phyloP scores from a whole-genome alignment of 129 eudicot genomes.

The Escallonia rubra region DNA sequence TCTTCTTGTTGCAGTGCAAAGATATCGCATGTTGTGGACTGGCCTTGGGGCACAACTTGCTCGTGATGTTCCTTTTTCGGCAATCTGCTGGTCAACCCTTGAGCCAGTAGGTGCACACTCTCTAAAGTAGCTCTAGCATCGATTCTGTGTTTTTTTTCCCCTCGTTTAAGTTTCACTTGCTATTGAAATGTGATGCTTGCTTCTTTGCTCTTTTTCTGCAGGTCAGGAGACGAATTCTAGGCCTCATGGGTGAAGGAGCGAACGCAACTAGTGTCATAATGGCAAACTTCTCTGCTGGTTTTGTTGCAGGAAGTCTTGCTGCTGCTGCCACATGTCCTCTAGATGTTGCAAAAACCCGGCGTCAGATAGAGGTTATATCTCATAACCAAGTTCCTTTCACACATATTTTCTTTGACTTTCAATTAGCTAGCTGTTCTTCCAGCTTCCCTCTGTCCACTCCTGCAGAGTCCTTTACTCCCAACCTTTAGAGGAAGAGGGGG shows the following conservation, averaged over 20 bases:
- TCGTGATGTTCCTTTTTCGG: conserved; percentile 95
- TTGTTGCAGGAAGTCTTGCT: conserved; percentile 87
- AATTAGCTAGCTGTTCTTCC: too few species aligned
- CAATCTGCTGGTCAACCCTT: conserved; percentile 91
- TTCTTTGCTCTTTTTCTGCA: conserved; percentile 13
- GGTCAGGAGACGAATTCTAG: conserved; percentile 57
- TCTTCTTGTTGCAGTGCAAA: conserved; percentile 29
- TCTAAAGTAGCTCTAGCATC: not conserved
- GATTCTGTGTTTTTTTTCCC: not conserved
- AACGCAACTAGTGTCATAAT: conserved; percentile 39
- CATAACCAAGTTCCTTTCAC: not conserved
- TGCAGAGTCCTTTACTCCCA: not conserved
- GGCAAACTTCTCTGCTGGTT: conserved; percentile 86
- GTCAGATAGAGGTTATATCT: conserved; percentile 74
- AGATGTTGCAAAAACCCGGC: conserved; percentile 89
- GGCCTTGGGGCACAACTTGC: conserved; percentile 93
- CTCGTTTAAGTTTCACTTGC: not conserved
- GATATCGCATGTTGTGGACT: conserved; percentile 76
- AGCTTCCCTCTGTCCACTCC: not conserved
- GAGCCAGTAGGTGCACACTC: conserved; percentile 62
- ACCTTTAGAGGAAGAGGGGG: not conserved
- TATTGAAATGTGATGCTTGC: not conserved
- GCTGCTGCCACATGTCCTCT: conserved; percentile 83
- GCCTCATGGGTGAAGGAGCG: conserved; percentile 39
- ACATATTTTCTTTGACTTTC: not conserved